Percentiles rank a stretch among this genome's conserved stretches.
Evolutionary conservation across 306 rosid genomes (phyloP).

Genomic region (Citrullus mucosospermus): DNA sequence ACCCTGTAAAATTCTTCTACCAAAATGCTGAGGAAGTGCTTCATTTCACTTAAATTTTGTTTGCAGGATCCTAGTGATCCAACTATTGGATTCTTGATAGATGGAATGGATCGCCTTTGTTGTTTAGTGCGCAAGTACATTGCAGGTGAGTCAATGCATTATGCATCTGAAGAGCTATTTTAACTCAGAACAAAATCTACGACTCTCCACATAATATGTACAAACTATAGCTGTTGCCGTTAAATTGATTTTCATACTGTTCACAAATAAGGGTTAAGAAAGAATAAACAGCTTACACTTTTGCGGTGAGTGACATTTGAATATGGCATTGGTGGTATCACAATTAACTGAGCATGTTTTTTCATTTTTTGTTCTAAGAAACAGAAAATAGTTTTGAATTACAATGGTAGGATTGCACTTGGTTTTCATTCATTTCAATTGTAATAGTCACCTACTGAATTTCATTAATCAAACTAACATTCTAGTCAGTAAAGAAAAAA

Average conservation of each 20-base stretch:
- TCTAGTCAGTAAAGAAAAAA: neutral
- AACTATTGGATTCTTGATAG: conserved; percentile 82
- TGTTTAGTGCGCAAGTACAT: conserved; percentile 93
- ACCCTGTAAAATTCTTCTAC: conserved; percentile 10
- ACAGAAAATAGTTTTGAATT: neutral
- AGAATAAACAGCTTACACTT: neutral
- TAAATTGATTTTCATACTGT: neutral
- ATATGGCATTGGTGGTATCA: neutral
- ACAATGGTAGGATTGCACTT: neutral
- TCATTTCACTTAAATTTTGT: conserved; percentile 20
- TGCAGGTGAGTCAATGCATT: conserved; percentile 39
- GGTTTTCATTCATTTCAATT: neutral
- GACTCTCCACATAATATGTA: neutral
- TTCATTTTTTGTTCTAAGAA: neutral
- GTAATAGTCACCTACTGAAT: neutral
- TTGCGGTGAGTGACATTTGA: neutral
- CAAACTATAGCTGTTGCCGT: neutral
- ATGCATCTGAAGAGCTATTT: neutral
- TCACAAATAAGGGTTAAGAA: neutral
- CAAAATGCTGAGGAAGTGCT: conserved; percentile 13
- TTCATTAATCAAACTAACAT: neutral
- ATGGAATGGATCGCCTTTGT: conserved; percentile 92
- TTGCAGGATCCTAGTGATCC: conserved; percentile 96
- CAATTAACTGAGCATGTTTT: neutral
- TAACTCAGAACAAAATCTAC: neutral